A percentile compares a stretch with the other conserved stretches of the same genome.
phyloP scores from a whole-genome alignment of 2,329 filamentous ascomycete genomes.

The Aspergillus intermedius region DNA sequence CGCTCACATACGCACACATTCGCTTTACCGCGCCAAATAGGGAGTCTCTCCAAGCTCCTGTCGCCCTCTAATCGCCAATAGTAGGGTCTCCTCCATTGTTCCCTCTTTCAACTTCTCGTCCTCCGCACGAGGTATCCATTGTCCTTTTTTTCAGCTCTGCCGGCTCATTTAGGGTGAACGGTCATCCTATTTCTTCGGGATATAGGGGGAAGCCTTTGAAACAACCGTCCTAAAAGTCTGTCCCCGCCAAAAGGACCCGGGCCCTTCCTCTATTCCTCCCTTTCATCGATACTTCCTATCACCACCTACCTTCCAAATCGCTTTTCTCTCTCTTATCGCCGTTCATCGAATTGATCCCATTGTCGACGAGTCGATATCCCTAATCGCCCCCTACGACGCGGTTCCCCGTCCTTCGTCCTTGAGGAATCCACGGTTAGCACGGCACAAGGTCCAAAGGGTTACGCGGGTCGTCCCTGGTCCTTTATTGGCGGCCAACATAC shows the following conservation, averaged over 20 bases:
- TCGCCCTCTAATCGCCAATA: too few relatives aligned
- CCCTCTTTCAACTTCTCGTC: neutral
- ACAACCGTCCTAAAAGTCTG: conserved; percentile 1
- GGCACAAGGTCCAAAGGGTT: conserved; percentile 20
- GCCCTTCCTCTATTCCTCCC: neutral
- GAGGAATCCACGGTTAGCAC: neutral
- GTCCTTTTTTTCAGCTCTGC: neutral
- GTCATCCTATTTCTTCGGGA: neutral
- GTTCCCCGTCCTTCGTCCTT: neutral
- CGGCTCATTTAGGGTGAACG: neutral
- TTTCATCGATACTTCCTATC: neutral
- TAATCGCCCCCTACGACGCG: neutral
- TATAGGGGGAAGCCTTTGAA: conserved; percentile 2
- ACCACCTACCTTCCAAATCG: neutral
- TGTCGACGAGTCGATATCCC: neutral
- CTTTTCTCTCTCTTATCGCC: neutral
- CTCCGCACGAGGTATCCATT: neutral
- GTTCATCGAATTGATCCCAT: neutral
- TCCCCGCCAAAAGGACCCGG: neutral
- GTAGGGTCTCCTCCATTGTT: neutral
- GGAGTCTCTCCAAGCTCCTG: too few relatives aligned
- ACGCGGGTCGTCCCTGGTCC: conserved; percentile 34
- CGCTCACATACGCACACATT: neutral
- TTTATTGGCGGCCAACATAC: neutral
- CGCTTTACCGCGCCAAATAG: neutral